phyloP scores from a whole-genome alignment of 306 rosid species.

The Alnus rubra region DNA sequence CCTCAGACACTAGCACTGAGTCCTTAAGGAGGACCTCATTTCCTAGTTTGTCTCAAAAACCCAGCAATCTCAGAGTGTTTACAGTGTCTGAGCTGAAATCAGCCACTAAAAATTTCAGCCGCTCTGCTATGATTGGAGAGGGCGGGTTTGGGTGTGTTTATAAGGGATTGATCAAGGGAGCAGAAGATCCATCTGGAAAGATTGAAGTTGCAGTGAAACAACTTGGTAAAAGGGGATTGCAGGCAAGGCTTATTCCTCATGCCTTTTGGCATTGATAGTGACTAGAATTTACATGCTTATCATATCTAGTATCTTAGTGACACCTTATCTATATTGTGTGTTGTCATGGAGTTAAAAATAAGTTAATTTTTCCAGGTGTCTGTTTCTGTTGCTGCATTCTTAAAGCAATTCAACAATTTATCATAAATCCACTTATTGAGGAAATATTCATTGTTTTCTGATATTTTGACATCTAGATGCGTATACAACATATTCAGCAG shows the following conservation, averaged over 20 bases:
- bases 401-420: not conserved
- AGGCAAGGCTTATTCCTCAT: conserved; percentile 57
- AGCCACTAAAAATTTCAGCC: conserved; percentile 81
- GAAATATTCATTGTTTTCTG: not conserved
- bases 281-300: conserved; percentile 19
- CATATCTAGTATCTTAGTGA: conserved; percentile 16
- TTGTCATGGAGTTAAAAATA: conserved; percentile 5
- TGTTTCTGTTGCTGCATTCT: conserved; percentile 3
- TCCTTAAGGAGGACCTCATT: conserved; percentile 65
- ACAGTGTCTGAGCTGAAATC: conserved; percentile 76
- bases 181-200: conserved; percentile 61
- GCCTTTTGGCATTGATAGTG: not conserved
- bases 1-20: conserved; percentile 64
- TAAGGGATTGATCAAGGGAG: conserved; percentile 64
- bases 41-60: conserved; percentile 74
- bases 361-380: conserved; percentile 5
- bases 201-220: conserved; percentile 88
- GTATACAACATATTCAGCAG: not conserved
- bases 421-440: not conserved
- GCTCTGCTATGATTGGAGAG: conserved; percentile 89
- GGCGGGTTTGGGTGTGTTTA: conserved; percentile 97
- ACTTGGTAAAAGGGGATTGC: conserved; percentile 91
- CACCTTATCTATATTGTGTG: conserved; percentile 2
- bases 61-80: conserved; percentile 82
- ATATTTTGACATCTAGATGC: not conserved